Evolutionary conservation across 106 monocot genomes (phyloP).

Genomic region (Apostasia shenzhenica): DNA sequence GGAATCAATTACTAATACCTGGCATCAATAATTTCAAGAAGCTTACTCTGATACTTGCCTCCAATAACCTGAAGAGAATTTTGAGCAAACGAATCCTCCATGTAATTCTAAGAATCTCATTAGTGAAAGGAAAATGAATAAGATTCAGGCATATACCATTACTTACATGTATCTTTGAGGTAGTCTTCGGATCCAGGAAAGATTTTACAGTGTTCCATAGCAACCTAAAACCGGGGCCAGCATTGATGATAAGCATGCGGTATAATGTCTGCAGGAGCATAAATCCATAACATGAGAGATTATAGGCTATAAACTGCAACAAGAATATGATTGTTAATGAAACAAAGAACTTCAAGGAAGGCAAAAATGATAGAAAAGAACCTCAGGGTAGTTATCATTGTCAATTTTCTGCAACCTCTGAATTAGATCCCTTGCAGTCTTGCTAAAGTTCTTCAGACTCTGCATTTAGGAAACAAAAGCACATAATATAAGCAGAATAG

Average conservation of each 20-base stretch:
- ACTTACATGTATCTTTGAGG: constrained; percentile 57
- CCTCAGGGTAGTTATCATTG: constrained; percentile 52
- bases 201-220: constrained; percentile 58
- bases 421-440: constrained; percentile 43
- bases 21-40: constrained; percentile 58
- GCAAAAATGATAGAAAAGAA: background rate
- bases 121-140: constrained; percentile 3
- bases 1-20: constrained; percentile 17
- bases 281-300: constrained; percentile 4
- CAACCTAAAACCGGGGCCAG: constrained; percentile 56
- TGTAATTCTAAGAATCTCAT: background rate
- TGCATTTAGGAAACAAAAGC: constrained; percentile 7
- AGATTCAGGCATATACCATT: background rate
- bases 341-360: background rate
- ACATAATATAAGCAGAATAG: background rate
- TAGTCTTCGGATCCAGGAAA: constrained; percentile 63
- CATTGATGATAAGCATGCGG: constrained; percentile 61
- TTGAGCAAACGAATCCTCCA: constrained; percentile 1
- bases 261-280: constrained; percentile 38
- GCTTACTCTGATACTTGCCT: constrained; percentile 47
- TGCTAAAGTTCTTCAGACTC: constrained; percentile 49
- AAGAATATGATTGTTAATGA: background rate
- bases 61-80: constrained; percentile 49
- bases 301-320: background rate
- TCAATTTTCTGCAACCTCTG: constrained; percentile 47